Evolutionary conservation across 2,329 filamentous ascomycete species (phyloP).

Genomic region (Emmonsia crescens): DNA sequence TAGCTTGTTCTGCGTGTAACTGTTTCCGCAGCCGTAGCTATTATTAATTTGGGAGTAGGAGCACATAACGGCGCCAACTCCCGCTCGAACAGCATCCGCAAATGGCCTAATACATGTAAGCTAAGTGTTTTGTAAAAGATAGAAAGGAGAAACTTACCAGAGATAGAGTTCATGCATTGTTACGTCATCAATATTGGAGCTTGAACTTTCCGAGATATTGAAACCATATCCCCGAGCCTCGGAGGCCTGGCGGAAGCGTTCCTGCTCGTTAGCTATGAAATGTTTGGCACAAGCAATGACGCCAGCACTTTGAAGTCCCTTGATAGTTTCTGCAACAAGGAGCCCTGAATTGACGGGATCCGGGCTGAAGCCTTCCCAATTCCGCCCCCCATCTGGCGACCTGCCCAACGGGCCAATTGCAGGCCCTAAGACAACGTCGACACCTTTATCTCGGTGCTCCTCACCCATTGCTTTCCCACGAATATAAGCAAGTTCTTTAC

Average conservation of each 20-base stretch:
- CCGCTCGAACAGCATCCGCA: constrained; percentile 55
- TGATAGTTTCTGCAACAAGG: constrained; percentile 60
- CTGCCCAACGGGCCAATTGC: constrained; percentile 65
- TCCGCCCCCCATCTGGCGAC: constrained; percentile 55
- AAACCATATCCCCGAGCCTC: constrained; percentile 50
- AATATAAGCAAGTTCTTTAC: constrained; percentile 56
- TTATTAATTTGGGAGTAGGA: constrained; percentile 63
- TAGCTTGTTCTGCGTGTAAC: constrained; percentile 48
- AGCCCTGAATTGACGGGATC: constrained; percentile 67
- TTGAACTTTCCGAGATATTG: constrained; percentile 51
- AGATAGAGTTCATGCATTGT: constrained; percentile 55
- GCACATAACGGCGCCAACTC: constrained; percentile 59
- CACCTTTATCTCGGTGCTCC: constrained; percentile 64
- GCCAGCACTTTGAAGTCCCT: constrained; percentile 71
- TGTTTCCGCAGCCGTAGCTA: constrained; percentile 57
- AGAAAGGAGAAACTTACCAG: constrained; percentile 30
- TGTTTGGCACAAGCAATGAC: constrained; percentile 79
- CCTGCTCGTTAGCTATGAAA: constrained; percentile 62
- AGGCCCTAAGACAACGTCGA: constrained; percentile 65
- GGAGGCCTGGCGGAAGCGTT: constrained; percentile 55
- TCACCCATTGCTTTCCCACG: constrained; percentile 63
- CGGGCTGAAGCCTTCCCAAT: constrained; percentile 58
- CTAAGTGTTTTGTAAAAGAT: not conserved
- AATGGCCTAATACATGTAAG: constrained; percentile 43
- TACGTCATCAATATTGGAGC: constrained; percentile 52